These are phyloP conservation scores for Ceratocystis smalleyi DNA, from an alignment of 2,329 filamentous ascomycete species.

Conservation along the genomic window DNA sequence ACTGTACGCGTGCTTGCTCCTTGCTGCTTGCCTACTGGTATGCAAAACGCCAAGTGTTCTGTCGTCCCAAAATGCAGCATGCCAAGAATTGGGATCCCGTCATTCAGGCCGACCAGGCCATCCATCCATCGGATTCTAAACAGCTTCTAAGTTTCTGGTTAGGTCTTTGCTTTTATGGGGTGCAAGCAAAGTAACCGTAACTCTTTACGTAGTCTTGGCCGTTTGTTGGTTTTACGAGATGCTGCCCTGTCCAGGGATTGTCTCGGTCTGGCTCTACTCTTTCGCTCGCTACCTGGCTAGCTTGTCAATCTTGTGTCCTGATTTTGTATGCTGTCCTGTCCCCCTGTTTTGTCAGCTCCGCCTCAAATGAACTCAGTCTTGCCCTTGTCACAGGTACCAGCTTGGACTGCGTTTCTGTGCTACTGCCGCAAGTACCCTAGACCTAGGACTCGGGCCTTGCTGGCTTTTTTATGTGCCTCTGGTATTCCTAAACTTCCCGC, in stretches of 20 bases:
- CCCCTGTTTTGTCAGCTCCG: not conserved
- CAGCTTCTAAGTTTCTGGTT: not conserved
- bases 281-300: not conserved
- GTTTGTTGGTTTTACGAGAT: too few species aligned
- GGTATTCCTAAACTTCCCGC: slow-evolving; percentile 1
- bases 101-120: not conserved
- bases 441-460: not conserved
- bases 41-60: slow-evolving; percentile 1
- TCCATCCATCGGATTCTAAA: not conserved
- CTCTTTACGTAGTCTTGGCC: too few species aligned
- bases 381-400: not conserved
- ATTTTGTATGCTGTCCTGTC: not conserved
- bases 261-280: not conserved
- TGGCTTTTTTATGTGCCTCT: not conserved
- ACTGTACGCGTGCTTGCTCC: too few species aligned
- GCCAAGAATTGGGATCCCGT: slow-evolving; percentile 3
- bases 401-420: not conserved
- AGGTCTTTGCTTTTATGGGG: not conserved
- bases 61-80: slow-evolving; percentile 1
- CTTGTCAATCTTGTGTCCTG: not conserved
- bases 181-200: too few species aligned
- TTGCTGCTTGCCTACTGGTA: not conserved
- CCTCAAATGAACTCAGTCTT: not conserved
- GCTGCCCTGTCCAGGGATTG: too few species aligned
- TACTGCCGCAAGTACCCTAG: not conserved